Evolutionary conservation across 2,329 filamentous ascomycete species (phyloP).

Genomic region (Fusarium chlamydosporum): DNA sequence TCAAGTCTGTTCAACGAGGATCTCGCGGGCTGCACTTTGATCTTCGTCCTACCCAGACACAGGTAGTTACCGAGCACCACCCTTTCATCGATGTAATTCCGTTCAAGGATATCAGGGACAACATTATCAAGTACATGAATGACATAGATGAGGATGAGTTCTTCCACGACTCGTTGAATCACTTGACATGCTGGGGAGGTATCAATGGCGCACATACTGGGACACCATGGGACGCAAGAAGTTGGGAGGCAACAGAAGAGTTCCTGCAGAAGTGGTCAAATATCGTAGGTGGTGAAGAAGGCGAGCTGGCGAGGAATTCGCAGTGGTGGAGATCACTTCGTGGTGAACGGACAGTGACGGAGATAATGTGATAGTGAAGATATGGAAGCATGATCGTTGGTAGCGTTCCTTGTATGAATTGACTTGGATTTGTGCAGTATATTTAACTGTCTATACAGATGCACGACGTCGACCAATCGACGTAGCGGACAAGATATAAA

Average conservation of each 20-base stretch:
- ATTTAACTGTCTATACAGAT: constrained; percentile 41
- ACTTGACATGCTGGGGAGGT: constrained; percentile 52
- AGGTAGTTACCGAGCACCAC: constrained; percentile 47
- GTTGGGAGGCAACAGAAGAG: constrained; percentile 51
- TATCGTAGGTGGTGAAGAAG: constrained; percentile 50
- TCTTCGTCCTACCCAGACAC: constrained; percentile 48
- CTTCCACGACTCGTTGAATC: constrained; percentile 51
- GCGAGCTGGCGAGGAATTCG: constrained; percentile 50
- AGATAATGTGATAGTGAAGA: constrained; percentile 31
- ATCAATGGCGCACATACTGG: constrained; percentile 46
- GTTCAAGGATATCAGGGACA: constrained; percentile 49
- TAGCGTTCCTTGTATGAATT: constrained; percentile 5
- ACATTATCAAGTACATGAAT: constrained; percentile 45
- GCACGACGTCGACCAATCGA: constrained; percentile 21
- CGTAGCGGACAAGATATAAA: constrained; percentile 20
- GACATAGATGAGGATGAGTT: constrained; percentile 50
- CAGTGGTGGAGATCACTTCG: constrained; percentile 51
- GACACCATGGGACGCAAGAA: constrained; percentile 51
- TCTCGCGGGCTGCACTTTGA: constrained; percentile 47
- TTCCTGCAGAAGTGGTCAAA: constrained; percentile 51
- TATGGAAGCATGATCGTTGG: neutral
- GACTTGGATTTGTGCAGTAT: constrained; percentile 27
- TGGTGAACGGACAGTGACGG: constrained; percentile 45
- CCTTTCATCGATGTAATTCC: constrained; percentile 51
- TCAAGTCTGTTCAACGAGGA: constrained; percentile 42